Base-by-base conservation (phyloP, 164 flowering plant genomes). In the Akebia trifoliata region DNA sequence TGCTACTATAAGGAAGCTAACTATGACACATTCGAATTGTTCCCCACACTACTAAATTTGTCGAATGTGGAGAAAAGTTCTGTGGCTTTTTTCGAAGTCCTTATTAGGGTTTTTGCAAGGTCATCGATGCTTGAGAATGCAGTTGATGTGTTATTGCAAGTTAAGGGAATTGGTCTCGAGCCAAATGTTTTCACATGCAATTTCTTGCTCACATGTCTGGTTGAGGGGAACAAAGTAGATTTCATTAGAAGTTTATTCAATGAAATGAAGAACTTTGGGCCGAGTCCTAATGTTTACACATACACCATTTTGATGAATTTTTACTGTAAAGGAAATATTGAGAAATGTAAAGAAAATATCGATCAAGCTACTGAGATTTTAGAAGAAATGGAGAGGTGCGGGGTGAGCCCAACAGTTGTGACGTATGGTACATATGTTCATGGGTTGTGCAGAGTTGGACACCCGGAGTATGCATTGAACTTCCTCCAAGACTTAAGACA, bases 251-350 rank as follows among this genome's bases (percentile, higher is more conserved):
- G 45, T 36, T 53, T 84, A 42, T 81, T 84, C 64, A 69, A 74
- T 35, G 80, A 68, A 48, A 74, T 86, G 74, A 80, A 74, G 72
- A 63, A 50, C 2, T 54, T 38, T 18, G 87, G 90, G 6, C 90
- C 90, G 12, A 22, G 37, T 0, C 94, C 90, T 18, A 70, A 73
- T 72, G 79, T 63, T 24, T 70, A 56, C 54, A 75, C 84, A 3
- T 86, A 80, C 56, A 76, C 76, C 17, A 79, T 86, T 55, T 73
- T 86, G 80, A 60, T 82, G 62, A 63, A 70, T 40, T 80, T 74
- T 46, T 80, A 75, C 50, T 76, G 82, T 58, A 66, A 72, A 30
- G 60, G 61, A 31, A 42, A 20, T 40, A 2, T 51, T 50, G 40
- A 50, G 39, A 9, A 21, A 32, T 28, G 15, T 17, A 45, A 65